Conservation (phyloP, 768 basidiomycete species). For the Lactifluus pinguis region DNA sequence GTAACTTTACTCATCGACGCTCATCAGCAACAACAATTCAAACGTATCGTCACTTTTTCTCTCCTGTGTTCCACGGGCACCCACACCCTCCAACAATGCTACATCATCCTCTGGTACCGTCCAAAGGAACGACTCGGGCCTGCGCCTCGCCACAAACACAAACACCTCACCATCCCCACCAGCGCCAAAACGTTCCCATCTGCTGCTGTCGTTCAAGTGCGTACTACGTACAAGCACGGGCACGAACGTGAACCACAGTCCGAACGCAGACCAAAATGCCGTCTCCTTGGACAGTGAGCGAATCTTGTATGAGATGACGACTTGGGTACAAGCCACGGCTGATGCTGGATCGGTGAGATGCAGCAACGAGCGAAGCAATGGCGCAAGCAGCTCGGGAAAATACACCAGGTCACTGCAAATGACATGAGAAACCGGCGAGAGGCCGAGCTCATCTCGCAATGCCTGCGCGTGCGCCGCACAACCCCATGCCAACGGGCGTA, state of each 20-base stretch:
- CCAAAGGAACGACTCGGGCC: constrained; percentile 52
- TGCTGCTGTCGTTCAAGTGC: constrained; percentile 11
- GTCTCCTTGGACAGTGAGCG: constrained; percentile 65
- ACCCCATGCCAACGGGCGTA: constrained; percentile 70
- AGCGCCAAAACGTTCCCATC: constrained; percentile 21
- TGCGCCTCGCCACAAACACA: constrained; percentile 53
- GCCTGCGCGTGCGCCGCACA: constrained; percentile 32
- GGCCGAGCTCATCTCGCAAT: constrained; percentile 34
- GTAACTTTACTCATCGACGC: constrained; percentile 18
- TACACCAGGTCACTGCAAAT: constrained; percentile 46
- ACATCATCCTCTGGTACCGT: constrained; percentile 39
- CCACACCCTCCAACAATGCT: constrained; percentile 50
- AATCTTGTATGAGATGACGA: constrained; percentile 70
- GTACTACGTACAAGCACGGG: constrained; percentile 37
- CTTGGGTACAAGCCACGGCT: constrained; percentile 18
- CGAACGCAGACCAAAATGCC: constrained; percentile 73
- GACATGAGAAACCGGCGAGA: constrained; percentile 47
- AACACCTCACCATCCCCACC: constrained; percentile 31
- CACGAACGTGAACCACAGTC: constrained; percentile 62
- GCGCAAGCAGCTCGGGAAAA: constrained; percentile 73
- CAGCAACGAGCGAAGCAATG: constrained; percentile 65
- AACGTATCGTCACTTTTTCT: constrained; percentile 61
- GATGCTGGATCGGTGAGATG: constrained; percentile 41
- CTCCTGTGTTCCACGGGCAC: constrained; percentile 34
- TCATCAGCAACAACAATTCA: constrained; percentile 50